A percentile compares a stretch with the other conserved stretches of the same genome.
phyloP scores from a whole-genome alignment of 805 yeast species.

The Metschnikowia sp. region DNA sequence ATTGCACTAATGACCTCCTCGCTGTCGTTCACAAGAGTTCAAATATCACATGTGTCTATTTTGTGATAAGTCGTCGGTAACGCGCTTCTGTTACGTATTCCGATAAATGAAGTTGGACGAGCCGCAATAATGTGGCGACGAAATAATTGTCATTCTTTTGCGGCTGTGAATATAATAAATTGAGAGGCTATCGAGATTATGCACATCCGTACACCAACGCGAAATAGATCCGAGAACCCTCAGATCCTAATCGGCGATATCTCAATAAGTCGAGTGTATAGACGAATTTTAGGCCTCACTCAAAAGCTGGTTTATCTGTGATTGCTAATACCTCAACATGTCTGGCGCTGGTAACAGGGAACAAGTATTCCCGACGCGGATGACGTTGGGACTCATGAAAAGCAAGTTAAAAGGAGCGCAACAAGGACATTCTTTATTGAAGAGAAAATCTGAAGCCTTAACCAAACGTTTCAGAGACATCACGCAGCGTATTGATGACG shows the following conservation, averaged over 20 bases:
- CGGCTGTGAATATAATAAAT: no score
- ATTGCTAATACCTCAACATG: constrained; percentile 30
- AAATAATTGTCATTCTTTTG: no score
- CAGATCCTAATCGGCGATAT: background rate
- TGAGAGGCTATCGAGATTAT: no score
- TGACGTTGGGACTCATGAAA: constrained; percentile 95
- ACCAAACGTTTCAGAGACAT: constrained; percentile 96
- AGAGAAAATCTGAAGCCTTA: constrained; percentile 94
- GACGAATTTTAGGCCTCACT: background rate
- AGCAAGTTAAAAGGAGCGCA: constrained; percentile 95
- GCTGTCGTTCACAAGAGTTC: no score
- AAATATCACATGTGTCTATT: no score
- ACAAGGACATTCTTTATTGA: constrained; percentile 89
- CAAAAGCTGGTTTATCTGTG: background rate
- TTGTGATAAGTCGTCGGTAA: no score
- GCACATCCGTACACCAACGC: background rate
- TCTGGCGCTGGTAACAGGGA: constrained; percentile 80
- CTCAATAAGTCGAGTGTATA: background rate
- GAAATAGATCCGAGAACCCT: background rate
- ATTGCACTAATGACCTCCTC: no score
- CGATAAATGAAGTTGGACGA: no score
- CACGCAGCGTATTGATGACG: constrained; percentile 88
- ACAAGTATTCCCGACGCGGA: constrained; percentile 95
- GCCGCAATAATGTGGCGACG: no score
- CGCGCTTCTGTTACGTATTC: no score